Percentiles rank a stretch among this genome's conserved stretches.
Evolutionary conservation across 805 yeast genomes (phyloP).

Genomic region (Cyberlindnera bimundalis): DNA sequence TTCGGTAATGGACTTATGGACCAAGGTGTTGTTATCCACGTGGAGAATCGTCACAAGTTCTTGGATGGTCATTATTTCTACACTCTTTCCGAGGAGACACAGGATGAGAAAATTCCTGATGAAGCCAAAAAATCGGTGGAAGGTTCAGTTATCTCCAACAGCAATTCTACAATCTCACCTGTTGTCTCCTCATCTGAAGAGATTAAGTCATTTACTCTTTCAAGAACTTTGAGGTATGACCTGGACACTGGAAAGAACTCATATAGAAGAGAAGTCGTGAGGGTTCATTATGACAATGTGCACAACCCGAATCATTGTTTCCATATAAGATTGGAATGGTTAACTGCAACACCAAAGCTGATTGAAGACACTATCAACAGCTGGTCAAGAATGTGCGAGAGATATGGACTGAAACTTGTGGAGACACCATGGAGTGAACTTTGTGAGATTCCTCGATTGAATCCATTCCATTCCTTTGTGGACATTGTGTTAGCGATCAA

Average conservation of each 20-base stretch:
- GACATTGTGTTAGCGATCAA: conserved; percentile 61
- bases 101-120: conserved; percentile 10
- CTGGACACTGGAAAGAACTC: conserved; percentile 73
- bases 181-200: conserved; percentile 13
- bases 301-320: conserved; percentile 95
- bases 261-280: conserved; percentile 70
- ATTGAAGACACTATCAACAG: conserved; percentile 73
- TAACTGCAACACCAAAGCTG: conserved; percentile 80
- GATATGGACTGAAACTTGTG: conserved; percentile 76
- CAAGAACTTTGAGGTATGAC: conserved; percentile 64
- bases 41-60: conserved; percentile 76
- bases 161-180: conserved; percentile 18
- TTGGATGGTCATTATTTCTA: conserved; percentile 93
- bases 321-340: conserved; percentile 90
- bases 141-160: conserved; percentile 2
- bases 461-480: conserved; percentile 87
- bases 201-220: conserved; percentile 47
- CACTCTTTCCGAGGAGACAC: conserved; percentile 16
- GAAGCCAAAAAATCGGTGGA: conserved; percentile 11
- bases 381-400: conserved; percentile 80
- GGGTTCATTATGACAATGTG: conserved; percentile 85
- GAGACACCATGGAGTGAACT: conserved; percentile 92
- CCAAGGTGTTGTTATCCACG: conserved; percentile 71
- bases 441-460: conserved; percentile 66
- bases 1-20: conserved; percentile 80